Percentiles rank a stretch among this genome's conserved stretches.
These are phyloP conservation scores for Metahyphopichia silvanorum DNA, from an alignment of 805 yeast species.

Conservation along the genomic window DNA sequence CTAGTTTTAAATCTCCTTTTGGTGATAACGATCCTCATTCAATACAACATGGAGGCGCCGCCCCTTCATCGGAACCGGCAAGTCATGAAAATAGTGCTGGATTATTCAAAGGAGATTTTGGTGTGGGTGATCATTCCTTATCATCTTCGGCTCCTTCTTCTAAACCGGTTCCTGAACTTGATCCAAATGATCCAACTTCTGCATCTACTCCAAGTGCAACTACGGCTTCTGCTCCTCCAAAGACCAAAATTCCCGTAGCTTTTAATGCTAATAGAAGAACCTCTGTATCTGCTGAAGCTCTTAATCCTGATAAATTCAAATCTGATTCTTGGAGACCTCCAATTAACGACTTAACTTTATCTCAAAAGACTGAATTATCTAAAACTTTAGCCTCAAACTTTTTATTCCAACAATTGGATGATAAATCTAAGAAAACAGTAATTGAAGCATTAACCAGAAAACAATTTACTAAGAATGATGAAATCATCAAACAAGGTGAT, in stretches of 20 bases:
- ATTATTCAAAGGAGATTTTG: conserved; percentile 26
- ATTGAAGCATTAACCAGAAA: conserved; percentile 82
- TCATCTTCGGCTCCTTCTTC: conserved; percentile 3
- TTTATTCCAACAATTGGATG: conserved; percentile 79
- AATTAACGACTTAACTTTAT: conserved; percentile 55
- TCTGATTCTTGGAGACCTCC: conserved; percentile 74
- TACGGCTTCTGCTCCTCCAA: conserved; percentile 11
- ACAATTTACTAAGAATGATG: conserved; percentile 52
- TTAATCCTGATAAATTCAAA: conserved; percentile 68
- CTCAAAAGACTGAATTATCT: conserved; percentile 66
- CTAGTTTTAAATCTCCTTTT: conserved; percentile 60
- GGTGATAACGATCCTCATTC: conserved; percentile 61
- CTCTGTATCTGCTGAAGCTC: conserved; percentile 85
- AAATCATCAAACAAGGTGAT: conserved; percentile 85
- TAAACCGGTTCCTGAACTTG: conserved; percentile 17
- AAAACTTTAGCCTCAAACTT: conserved; percentile 77
- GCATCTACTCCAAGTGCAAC: conserved; percentile 6
- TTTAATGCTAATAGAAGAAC: conserved; percentile 83
- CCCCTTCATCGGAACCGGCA: conserved; percentile 2
- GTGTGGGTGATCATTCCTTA: conserved; percentile 8
- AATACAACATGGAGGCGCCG: conserved; percentile 5
- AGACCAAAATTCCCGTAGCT: conserved; percentile 47
- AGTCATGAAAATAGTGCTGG: conserved; percentile 7
- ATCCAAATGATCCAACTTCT: conserved; percentile 21
- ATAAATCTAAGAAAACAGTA: conserved; percentile 70